Conservation (phyloP, 305 asterid genomes). For the Ajuga reptans region DNA sequence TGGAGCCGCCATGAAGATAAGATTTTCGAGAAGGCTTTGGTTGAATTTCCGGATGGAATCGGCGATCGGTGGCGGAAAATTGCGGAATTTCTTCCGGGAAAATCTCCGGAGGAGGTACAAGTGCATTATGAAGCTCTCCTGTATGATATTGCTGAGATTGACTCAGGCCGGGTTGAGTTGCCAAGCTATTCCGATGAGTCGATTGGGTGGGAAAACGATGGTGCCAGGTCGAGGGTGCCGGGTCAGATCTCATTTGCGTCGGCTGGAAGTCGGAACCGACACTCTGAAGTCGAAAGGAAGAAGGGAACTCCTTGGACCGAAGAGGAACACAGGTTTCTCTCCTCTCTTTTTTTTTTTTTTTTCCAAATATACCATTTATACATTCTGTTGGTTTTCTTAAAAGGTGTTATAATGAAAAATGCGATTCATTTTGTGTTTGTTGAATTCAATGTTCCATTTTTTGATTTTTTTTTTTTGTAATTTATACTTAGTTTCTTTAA, state of each 20-base stretch:
- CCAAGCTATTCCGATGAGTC: constrained; percentile 54
- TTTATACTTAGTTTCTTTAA: too few species aligned
- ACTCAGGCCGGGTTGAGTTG: constrained; percentile 59
- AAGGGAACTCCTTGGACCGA: constrained; percentile 85
- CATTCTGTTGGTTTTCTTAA: too few species aligned
- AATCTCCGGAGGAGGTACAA: constrained; percentile 44
- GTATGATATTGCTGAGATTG: constrained; percentile 50
- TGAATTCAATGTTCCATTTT: too few species aligned
- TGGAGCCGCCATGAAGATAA: constrained; percentile 66
- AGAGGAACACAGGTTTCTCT: constrained; percentile 65
- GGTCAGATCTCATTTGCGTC: constrained; percentile 65
- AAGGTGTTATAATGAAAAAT: too few species aligned
- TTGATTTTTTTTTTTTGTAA: too few species aligned
- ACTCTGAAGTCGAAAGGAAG: constrained; percentile 54
- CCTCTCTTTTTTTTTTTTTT: not conserved
- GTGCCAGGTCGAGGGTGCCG: constrained; percentile 24
- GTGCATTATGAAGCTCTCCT: constrained; percentile 52
- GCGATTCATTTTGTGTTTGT: too few species aligned
- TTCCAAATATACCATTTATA: not conserved
- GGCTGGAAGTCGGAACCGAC: constrained; percentile 28
- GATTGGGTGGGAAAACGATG: constrained; percentile 33
- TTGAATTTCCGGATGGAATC: constrained; percentile 48
- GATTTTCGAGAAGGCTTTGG: constrained; percentile 52
- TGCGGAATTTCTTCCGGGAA: constrained; percentile 42
- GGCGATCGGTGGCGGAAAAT: constrained; percentile 56